Conservation (phyloP, 2,329 filamentous ascomycete species). For the Neocucurbitaria cava region DNA sequence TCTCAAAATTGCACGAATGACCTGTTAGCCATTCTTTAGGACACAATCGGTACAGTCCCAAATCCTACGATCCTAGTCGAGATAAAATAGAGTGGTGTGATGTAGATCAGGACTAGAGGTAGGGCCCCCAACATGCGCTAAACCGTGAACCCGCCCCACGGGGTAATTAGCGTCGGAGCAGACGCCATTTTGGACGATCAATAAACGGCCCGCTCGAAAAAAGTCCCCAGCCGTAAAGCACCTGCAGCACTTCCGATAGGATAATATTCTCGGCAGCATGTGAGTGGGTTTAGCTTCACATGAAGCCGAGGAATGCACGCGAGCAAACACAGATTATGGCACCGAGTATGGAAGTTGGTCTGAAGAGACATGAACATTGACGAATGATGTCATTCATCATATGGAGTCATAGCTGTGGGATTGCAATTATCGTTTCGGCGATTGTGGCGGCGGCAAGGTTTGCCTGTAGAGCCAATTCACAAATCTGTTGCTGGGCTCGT, state of each 20-base stretch:
- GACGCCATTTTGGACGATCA: constrained; percentile 17
- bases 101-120: not conserved
- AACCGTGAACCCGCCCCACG: constrained; percentile 7
- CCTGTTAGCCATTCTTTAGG: not conserved
- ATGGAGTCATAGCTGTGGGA: too few species aligned
- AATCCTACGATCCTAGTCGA: too few species aligned
- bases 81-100: not conserved
- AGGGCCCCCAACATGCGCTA: constrained; percentile 6
- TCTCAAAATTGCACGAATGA: not conserved
- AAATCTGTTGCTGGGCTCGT: constrained; percentile 62
- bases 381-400: not conserved
- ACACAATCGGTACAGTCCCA: not conserved
- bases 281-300: constrained; percentile 18
- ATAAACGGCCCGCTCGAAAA: constrained; percentile 11
- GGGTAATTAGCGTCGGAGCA: constrained; percentile 17
- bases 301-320: constrained; percentile 18
- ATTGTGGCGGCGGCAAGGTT: constrained; percentile 35
- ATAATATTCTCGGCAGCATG: not conserved
- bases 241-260: constrained; percentile 4
- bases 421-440: not conserved
- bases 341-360: not conserved
- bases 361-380: not conserved
- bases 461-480: constrained; percentile 62
- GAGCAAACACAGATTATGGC: not conserved
- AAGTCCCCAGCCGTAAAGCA: not conserved